Conservation (phyloP, 2,329 filamentous ascomycete genomes). For the Talaromyces atroroseus region DNA sequence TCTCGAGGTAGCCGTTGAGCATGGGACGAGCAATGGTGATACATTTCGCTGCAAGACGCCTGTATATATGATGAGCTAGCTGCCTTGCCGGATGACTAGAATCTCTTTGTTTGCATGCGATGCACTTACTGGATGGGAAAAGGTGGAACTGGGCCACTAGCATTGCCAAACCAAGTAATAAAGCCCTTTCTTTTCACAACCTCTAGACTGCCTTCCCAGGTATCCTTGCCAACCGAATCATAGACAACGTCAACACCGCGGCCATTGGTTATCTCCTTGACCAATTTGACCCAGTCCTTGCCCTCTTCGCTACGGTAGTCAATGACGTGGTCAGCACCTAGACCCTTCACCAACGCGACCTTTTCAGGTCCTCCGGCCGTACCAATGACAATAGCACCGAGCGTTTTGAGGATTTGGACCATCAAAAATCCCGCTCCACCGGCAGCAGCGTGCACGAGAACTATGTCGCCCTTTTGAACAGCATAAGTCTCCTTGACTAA, state of each 20-base stretch:
- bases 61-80: slow-evolving; percentile 11
- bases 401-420: slow-evolving; percentile 64
- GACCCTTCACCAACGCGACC: slow-evolving; percentile 58
- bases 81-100: not conserved
- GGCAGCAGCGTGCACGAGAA: slow-evolving; percentile 78
- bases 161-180: slow-evolving; percentile 75
- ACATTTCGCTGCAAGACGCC: slow-evolving; percentile 58
- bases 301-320: slow-evolving; percentile 80
- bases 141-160: slow-evolving; percentile 71
- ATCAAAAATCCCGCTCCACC: slow-evolving; percentile 75
- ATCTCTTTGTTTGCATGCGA: not conserved
- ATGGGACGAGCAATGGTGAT: slow-evolving; percentile 69
- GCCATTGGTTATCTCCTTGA: slow-evolving; percentile 78
- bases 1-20: slow-evolving; percentile 64
- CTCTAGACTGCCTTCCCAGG: slow-evolving; percentile 73
- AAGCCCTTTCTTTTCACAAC: slow-evolving; percentile 71
- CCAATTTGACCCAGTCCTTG: slow-evolving; percentile 68
- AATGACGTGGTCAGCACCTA: slow-evolving; percentile 65
- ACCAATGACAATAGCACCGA: slow-evolving; percentile 74
- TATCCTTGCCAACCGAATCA: slow-evolving; percentile 79
- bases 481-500: slow-evolving; percentile 67
- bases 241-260: slow-evolving; percentile 72
- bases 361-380: slow-evolving; percentile 72
- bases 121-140: slow-evolving; percentile 53
- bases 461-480: slow-evolving; percentile 71